Base-by-base conservation (phyloP, 495 filamentous ascomycete species). In the Lasiosphaeria hispida region DNA sequence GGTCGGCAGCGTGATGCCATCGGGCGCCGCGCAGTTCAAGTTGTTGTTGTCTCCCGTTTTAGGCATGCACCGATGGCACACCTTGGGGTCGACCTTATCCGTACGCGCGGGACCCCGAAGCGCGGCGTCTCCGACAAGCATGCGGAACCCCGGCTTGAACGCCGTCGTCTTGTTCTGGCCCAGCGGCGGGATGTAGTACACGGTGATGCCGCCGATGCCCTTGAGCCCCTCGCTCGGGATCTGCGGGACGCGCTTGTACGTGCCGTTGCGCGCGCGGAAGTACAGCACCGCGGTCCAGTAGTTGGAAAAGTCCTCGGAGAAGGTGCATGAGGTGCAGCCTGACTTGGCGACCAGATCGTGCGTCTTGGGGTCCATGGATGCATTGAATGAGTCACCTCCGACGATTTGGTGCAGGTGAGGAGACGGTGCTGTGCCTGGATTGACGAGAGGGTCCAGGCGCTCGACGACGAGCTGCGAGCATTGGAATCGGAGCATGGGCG, bases 321-420 rank as follows among this genome's bases (percentile, higher is more conserved):
- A 73, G 10, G 67, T 71, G 54, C 71, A 74, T 3, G 59, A 68
- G 0, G 71, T 74, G 60, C 71, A 74, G 14, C 64, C 64, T 1
- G 71, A 74, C 44, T 69, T 55, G 45, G 57, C 55, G 23, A 65
- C 67, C 3, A 66, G 69, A 55, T 73, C 69, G 59, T 66, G 60
- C 6, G 49, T 50, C 3, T 57, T 48, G 7, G 70, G 70, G 52
- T 74, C 74, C 84, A 89, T 87, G 48, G 68, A 75, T 48, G 87
- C 78, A 50, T 78, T 76, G 67, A 90, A 90, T 4, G 75, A 82
- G 67, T 80, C 86, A 60, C 85, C 85, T 34, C 88, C 88, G 62
- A 83, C 76, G 59, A 90, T 78, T 18, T 81, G 80, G 56, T 90
- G 88, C 1, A 85, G 36, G 36, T 57, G 55, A 0, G 44, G 55